phyloP scores from a whole-genome alignment of 805 yeast species.

The Lipomyces chichibuensis region DNA sequence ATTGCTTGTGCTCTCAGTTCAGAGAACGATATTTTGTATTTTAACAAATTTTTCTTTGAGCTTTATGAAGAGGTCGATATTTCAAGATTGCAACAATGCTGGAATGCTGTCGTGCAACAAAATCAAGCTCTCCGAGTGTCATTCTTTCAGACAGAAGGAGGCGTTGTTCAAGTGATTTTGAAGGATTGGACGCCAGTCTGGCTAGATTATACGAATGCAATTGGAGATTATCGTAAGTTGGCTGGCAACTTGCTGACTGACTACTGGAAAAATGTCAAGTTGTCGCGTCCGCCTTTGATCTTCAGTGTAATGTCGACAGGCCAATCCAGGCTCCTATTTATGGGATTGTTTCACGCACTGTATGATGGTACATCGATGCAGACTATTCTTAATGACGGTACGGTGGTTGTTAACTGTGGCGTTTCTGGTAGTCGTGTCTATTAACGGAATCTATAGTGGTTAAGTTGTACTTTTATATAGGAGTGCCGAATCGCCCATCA shows the following conservation, averaged over 20 bases:
- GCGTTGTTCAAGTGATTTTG: slow-evolving; percentile 33
- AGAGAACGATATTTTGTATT: slow-evolving; percentile 13
- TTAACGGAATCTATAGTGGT: slow-evolving; percentile 10
- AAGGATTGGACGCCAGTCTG: slow-evolving; percentile 30
- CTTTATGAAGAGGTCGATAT: slow-evolving; percentile 27
- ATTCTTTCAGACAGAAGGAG: slow-evolving; percentile 30
- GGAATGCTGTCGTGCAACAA: slow-evolving; percentile 11
- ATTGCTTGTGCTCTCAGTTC: slow-evolving; percentile 26
- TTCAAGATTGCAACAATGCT: slow-evolving; percentile 11
- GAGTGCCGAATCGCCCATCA: slow-evolving; percentile 24
- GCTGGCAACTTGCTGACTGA: neutral
- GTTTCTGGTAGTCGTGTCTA: neutral
- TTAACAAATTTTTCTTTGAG: slow-evolving; percentile 22
- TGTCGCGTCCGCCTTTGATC: slow-evolving; percentile 28
- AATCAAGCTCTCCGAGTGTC: slow-evolving; percentile 31
- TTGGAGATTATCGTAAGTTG: neutral
- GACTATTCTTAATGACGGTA: slow-evolving; percentile 31
- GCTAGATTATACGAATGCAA: slow-evolving; percentile 7
- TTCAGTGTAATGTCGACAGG: slow-evolving; percentile 5
- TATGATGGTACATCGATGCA: slow-evolving; percentile 37
- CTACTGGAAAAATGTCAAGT: slow-evolving; percentile 22
- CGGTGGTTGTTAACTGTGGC: neutral
- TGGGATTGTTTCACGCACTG: slow-evolving; percentile 37
- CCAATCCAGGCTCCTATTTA: neutral
- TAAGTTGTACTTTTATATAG: slow-evolving; percentile 17